Evolutionary conservation across 768 basidiomycete species (phyloP).

Genomic region (Pleurotus citrinopileatus): DNA sequence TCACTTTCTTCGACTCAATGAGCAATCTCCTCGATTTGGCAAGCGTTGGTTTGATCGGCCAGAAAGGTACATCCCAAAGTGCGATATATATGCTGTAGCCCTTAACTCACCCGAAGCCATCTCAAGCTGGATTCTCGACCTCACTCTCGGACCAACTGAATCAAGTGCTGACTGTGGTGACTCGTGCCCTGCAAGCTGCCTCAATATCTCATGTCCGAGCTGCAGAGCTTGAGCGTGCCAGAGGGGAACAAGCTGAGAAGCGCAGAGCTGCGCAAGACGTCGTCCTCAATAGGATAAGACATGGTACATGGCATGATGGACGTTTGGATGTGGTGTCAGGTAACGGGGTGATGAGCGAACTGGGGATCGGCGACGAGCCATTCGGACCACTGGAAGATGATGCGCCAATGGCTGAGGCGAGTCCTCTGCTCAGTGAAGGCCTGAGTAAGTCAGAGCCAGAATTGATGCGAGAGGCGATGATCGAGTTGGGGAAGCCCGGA

Average conservation of each 20-base stretch:
- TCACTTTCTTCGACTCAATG: constrained; percentile 79
- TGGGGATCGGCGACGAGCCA: constrained; percentile 78
- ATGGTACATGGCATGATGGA: constrained; percentile 85
- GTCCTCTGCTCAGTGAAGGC: too few relatives aligned
- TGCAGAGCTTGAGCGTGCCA: constrained; percentile 35
- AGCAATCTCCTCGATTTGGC: constrained; percentile 89
- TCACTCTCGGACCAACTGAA: constrained; percentile 82
- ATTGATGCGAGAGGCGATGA: constrained; percentile 15
- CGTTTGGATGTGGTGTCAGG: constrained; percentile 83
- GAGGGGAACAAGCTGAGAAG: constrained; percentile 34
- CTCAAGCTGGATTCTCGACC: constrained; percentile 74
- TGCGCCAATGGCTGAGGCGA: too few relatives aligned
- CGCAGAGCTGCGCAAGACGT: constrained; percentile 35
- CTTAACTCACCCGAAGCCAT: neutral
- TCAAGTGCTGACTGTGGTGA: constrained; percentile 79
- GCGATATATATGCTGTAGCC: neutral
- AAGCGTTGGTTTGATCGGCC: constrained; percentile 90
- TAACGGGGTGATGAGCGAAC: constrained; percentile 82
- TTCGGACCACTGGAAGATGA: constrained; percentile 29
- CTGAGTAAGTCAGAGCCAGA: constrained; percentile 12
- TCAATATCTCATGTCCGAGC: constrained; percentile 42
- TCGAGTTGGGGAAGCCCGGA: constrained; percentile 10
- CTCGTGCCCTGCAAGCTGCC: constrained; percentile 65
- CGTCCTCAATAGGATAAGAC: constrained; percentile 44
- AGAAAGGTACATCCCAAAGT: constrained; percentile 66